Conservation (phyloP, 2,329 filamentous ascomycete genomes). For the Elsinoe batatas region DNA sequence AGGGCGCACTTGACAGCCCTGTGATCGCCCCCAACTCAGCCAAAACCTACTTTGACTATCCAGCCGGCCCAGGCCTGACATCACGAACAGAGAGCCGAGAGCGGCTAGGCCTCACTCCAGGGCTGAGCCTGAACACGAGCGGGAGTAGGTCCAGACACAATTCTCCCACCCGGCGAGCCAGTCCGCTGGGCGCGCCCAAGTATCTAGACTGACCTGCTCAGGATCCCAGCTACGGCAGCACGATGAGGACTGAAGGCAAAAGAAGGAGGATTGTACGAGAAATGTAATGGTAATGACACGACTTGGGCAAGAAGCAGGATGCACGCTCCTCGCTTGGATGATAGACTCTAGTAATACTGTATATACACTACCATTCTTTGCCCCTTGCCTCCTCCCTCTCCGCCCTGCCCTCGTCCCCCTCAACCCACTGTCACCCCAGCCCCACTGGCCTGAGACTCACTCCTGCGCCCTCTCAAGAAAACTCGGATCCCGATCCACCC, state of each 20-base stretch:
- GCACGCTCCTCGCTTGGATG: neutral
- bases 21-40: conserved; percentile 5
- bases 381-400: neutral
- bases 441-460: conserved; percentile 17
- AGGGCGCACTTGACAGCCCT: conserved; percentile 20
- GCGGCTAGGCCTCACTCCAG: conserved; percentile 40
- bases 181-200: conserved; percentile 9
- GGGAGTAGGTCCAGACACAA: conserved; percentile 12
- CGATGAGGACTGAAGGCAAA: neutral
- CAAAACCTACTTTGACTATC: conserved; percentile 39
- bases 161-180: conserved; percentile 8
- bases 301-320: neutral
- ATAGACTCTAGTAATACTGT: conserved; percentile 8
- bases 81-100: conserved; percentile 81
- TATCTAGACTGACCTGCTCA: conserved; percentile 8
- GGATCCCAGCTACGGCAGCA: conserved; percentile 10
- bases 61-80: conserved; percentile 48
- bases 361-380: conserved; percentile 2
- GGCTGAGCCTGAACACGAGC: conserved; percentile 1
- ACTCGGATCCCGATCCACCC: conserved; percentile 71
- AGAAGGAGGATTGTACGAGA: neutral
- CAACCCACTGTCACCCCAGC: neutral
- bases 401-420: neutral
- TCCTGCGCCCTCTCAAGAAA: conserved; percentile 68
- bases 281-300: conserved; percentile 4